These are phyloP conservation scores for Ceratobasidium papillatum DNA, from an alignment of 1,284 basidiomycete genomes.

Conservation along the genomic window DNA sequence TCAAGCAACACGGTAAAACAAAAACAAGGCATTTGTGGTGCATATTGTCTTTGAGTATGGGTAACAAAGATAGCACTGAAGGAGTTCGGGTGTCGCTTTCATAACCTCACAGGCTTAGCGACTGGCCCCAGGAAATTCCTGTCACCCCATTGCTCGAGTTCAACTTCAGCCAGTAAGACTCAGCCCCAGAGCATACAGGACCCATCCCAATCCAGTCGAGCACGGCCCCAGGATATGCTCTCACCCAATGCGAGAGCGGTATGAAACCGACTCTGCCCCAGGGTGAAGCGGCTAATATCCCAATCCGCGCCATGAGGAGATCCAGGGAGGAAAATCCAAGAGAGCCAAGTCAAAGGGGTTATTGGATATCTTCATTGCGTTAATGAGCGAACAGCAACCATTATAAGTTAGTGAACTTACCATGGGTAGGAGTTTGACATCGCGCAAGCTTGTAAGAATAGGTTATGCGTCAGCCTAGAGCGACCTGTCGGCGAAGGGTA, in stretches of 20 bases:
- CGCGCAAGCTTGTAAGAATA: no score
- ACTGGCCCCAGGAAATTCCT: not conserved
- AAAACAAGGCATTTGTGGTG: no score
- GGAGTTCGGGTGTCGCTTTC: no score
- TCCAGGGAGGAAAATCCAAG: constrained; percentile 4
- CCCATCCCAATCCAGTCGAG: constrained; percentile 12
- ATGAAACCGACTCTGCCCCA: not conserved
- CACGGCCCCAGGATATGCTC: constrained; percentile 1
- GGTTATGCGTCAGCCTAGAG: no score
- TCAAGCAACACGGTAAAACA: no score
- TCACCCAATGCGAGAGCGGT: constrained; percentile 6
- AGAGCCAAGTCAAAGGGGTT: not conserved
- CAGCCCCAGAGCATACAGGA: not conserved
- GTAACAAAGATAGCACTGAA: no score
- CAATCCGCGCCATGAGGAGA: not conserved
- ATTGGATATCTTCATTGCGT: no score
- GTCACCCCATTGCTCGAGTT: not conserved
- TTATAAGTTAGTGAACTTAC: no score
- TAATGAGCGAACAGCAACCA: no score
- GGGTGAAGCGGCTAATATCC: constrained; percentile 1
- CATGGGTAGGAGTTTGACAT: no score
- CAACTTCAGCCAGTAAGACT: not conserved
- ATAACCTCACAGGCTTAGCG: not conserved
- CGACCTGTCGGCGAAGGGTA: no score
- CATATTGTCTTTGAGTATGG: no score